Conservation (phyloP, 805 yeast species). For the Spathaspora hagerdaliae region DNA sequence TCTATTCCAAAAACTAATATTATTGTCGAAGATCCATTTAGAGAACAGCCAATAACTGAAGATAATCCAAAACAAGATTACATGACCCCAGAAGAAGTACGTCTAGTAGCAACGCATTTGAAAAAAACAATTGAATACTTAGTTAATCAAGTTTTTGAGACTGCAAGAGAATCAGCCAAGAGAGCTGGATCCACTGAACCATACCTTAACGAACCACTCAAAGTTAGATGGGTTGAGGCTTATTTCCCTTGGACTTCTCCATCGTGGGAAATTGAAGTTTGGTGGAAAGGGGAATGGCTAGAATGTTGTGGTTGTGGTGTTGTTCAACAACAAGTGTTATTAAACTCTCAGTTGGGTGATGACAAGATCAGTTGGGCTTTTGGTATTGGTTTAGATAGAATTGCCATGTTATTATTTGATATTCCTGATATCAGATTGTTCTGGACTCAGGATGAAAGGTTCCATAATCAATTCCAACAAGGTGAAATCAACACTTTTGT, state of each 20-base stretch:
- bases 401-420: slow-evolving; percentile 93
- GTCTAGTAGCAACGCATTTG: slow-evolving; percentile 68
- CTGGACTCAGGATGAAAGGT: slow-evolving; percentile 84
- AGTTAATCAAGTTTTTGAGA: slow-evolving; percentile 77
- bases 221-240: slow-evolving; percentile 91
- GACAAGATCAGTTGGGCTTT: slow-evolving; percentile 93
- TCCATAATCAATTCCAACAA: slow-evolving; percentile 63
- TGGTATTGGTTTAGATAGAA: slow-evolving; percentile 91
- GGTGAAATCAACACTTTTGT: slow-evolving; percentile 68
- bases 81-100: slow-evolving; percentile 68
- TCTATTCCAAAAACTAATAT: slow-evolving; percentile 64
- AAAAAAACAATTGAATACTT: slow-evolving; percentile 82
- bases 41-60: slow-evolving; percentile 43
- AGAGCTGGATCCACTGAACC: slow-evolving; percentile 55
- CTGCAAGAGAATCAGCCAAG: slow-evolving; percentile 60
- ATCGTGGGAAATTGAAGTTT: slow-evolving; percentile 96
- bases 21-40: slow-evolving; percentile 68
- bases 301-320: slow-evolving; percentile 97
- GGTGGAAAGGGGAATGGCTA: slow-evolving; percentile 98
- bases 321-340: slow-evolving; percentile 72
- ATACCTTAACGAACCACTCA: slow-evolving; percentile 68
- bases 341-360: slow-evolving; percentile 59
- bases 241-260: slow-evolving; percentile 99
- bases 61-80: slow-evolving; percentile 78
- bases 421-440: slow-evolving; percentile 92